A percentile compares a stretch with the other conserved stretches of the same genome.
phyloP scores from a whole-genome alignment of 805 yeast species.

The Pichia pseudocactophila region DNA sequence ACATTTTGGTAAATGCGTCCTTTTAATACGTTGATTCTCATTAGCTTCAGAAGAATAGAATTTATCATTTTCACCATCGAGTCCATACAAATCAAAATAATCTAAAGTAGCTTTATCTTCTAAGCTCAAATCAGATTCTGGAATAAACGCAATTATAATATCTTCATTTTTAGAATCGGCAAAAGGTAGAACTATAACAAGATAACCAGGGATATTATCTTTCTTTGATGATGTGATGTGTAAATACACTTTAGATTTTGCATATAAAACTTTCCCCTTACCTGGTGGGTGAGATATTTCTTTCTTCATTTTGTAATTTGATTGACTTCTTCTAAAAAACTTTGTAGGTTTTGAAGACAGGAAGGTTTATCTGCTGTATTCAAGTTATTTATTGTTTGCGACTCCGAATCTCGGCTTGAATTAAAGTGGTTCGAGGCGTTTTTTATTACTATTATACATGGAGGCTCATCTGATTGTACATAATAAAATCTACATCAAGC shows the following conservation, averaged over 20 bases:
- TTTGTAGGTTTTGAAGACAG: no score
- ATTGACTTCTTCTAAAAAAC: no score
- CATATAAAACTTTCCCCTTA: conserved; percentile 41
- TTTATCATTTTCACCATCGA: conserved; percentile 28
- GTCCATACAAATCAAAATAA: conserved; percentile 32
- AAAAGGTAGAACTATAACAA: conserved; percentile 52
- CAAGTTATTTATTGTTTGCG: no score
- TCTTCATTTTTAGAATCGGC: conserved; percentile 43
- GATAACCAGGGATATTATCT: conserved; percentile 75
- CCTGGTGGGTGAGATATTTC: conserved; percentile 21
- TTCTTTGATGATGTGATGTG: conserved; percentile 69
- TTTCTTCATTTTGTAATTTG: no score
- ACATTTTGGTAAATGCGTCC: conserved; percentile 18
- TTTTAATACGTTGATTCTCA: conserved; percentile 11
- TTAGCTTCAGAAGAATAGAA: conserved; percentile 15
- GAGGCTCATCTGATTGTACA: no score
- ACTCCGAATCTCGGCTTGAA: no score
- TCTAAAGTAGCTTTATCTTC: conserved; percentile 24
- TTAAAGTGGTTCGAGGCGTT: no score
- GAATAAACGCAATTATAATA: conserved; percentile 57
- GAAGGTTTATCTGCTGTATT: no score
- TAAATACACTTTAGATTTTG: conserved; percentile 66
- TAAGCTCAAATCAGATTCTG: conserved; percentile 36
- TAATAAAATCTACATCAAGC: no score
- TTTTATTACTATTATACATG: no score